Base-by-base conservation (phyloP, 306 rosid species). In the Vigna radiata region DNA sequence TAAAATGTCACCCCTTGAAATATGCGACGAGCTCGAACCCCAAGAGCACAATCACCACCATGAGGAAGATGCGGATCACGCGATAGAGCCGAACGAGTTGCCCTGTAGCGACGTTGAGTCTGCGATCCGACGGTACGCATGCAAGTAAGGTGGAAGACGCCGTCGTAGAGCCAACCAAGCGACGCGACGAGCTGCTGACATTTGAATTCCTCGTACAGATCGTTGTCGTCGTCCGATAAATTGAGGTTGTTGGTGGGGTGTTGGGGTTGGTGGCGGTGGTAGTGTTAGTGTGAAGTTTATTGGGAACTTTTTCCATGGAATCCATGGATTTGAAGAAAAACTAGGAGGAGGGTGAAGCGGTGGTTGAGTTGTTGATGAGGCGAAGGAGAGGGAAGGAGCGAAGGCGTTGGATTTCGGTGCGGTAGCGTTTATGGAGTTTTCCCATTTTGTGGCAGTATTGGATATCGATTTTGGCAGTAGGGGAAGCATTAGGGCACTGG, bases 1-100 rank as follows among this genome's bases (percentile, higher is more conserved):
- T 82, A 71, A 95, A 92, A 87, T 95, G 98, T 97, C 96, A 95
- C 18, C 98, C 98, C 67, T 88, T 85, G 76, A 95, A 95, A 87
- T 90, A 95, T 8, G 99, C 99, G 1, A 85, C 81, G 9, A 95
- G 89, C 89, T 95, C 97, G 46, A 95, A 76, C 64, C 85, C 83
- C 3, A 95, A 74, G 60, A 95, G 72, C 1, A 82, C 64, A 36
- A 95, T 65, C 29, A 89, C 97, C 17, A 89, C 76, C 25, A 86
- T 41, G 80, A 92, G 19, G 63, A 95, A 92, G 7, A 47, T 91
- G 80, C 88, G 85, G 85, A 95, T 88, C 12, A 59, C 83, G 33
- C 91, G 89, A 68, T 95, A 95, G 10, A 95, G 93, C 39, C 92
- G 81, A 97, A 93, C 4, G 94, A 6, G 18, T 67, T 55, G 8